A percentile compares a stretch with the other conserved stretches of the same genome.
phyloP scores from a whole-genome alignment of 768 basidiomycete species.

The Clathrus columnatus region DNA sequence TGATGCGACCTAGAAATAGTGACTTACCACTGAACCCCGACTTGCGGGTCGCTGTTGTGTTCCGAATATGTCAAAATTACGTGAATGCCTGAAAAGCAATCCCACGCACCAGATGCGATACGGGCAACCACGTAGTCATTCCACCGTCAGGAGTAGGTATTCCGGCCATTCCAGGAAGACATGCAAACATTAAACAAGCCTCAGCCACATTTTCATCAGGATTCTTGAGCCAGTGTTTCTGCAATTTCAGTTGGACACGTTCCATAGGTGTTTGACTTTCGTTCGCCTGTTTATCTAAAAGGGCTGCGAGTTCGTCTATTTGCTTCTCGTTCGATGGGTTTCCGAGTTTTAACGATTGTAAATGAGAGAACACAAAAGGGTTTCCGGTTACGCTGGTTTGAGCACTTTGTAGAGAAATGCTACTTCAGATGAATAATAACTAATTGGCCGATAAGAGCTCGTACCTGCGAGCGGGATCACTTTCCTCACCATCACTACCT shows the following conservation, averaged over 20 bases:
- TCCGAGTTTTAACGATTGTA: not conserved
- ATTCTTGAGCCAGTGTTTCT: not conserved
- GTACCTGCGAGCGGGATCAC: not conserved
- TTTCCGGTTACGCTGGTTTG: not conserved
- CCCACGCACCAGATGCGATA: not conserved
- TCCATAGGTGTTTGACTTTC: not conserved
- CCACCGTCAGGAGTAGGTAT: not conserved
- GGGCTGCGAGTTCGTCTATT: not conserved
- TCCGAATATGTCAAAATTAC: not conserved
- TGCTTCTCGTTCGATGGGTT: not conserved
- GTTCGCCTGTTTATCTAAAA: not conserved
- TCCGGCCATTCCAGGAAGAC: not conserved
- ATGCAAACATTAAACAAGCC: not conserved
- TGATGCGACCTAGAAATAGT: too few species aligned
- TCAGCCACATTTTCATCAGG: not conserved
- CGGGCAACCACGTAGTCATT: not conserved
- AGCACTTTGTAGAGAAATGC: not conserved
- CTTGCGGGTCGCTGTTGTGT: not conserved
- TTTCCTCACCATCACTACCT: not conserved
- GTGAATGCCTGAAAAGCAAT: too few species aligned
- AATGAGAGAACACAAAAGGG: not conserved
- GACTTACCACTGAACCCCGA: not conserved
- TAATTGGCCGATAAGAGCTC: not conserved
- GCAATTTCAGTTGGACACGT: not conserved
- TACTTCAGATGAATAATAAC: too few species aligned